Base-by-base conservation (phyloP, 2,329 filamentous ascomycete species). In the Ciborinia camelliae region DNA sequence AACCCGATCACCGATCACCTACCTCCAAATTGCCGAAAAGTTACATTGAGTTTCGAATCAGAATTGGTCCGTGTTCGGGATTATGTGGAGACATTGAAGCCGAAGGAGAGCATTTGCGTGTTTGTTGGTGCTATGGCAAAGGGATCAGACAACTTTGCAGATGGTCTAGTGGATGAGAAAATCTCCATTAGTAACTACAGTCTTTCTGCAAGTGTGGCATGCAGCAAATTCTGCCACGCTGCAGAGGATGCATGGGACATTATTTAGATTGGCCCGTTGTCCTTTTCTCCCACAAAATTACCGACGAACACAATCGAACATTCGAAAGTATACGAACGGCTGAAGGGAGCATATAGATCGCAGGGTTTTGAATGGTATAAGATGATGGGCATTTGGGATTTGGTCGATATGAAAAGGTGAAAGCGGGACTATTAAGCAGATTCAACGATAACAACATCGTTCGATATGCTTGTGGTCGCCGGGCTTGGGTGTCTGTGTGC, bases 51-150 rank as follows among this genome's bases (percentile, higher is more conserved):
- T 77, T 98, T 96, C 77, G 94, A 99, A 72, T 89, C 92, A 2
- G 88, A 90, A 23, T 86, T 98, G 39, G 90, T 96, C 54, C 90
- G 91, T 55, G 90, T 95, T 41, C 85, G 91, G 72, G 92, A 97
- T 76, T 99, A 97, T 77, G 87, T 99, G 67, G 86, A 91, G 70
- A 86, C 85, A 4, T 81, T 98, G 12, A 86, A 84, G 15, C 81
- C 89, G 57, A 89, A 93, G 73, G 92, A 98, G 80, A 98, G 94
- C 80, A 91, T 98, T 65, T 97, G 94, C 75, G 94, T 99, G 68
- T 98, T 98, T 74, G 92, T 98, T 50, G 95, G 95, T 72, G 95
- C 95, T 72, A 99, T 99, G 94, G 95, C 95, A 66, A 98, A 98
- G 81, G 95, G 95, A 23, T 86, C 88, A 63, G 95, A 99, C 76